These are phyloP conservation scores for Misopates orontium DNA, from an alignment of 257 asterid species.

Conservation along the genomic window DNA sequence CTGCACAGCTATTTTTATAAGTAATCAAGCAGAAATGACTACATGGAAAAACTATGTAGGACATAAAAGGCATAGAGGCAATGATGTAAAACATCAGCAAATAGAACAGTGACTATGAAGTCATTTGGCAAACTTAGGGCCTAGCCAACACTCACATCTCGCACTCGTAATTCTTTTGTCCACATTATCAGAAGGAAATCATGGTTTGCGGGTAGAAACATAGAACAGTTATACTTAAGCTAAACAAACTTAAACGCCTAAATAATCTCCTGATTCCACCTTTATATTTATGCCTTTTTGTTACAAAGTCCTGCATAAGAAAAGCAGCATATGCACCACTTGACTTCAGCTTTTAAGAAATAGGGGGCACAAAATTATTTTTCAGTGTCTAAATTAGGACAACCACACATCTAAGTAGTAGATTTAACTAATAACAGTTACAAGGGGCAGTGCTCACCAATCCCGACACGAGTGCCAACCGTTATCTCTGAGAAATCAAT, in stretches of 20 bases:
- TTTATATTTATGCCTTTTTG: background rate
- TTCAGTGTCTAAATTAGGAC: no score
- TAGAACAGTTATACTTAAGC: no score
- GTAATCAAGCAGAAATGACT: no score
- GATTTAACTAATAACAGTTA: background rate
- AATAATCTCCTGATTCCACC: slow-evolving; percentile 9
- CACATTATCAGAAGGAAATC: no score
- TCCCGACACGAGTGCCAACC: slow-evolving; percentile 95
- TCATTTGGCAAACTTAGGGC: no score
- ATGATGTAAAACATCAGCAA: no score
- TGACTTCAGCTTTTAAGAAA: background rate
- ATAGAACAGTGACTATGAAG: no score
- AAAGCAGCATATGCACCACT: background rate
- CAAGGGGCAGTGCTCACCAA: slow-evolving; percentile 59
- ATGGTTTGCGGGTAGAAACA: no score
- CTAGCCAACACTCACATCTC: no score
- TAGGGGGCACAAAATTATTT: background rate
- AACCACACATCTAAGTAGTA: background rate
- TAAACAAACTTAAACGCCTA: background rate
- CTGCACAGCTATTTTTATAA: slow-evolving; percentile 37
- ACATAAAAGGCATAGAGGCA: no score
- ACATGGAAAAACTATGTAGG: no score
- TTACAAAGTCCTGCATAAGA: slow-evolving; percentile 9
- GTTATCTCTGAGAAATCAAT: slow-evolving; percentile 85
- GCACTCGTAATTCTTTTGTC: no score